Conservation (phyloP, 345 rosid species). For the Acer negundo region DNA sequence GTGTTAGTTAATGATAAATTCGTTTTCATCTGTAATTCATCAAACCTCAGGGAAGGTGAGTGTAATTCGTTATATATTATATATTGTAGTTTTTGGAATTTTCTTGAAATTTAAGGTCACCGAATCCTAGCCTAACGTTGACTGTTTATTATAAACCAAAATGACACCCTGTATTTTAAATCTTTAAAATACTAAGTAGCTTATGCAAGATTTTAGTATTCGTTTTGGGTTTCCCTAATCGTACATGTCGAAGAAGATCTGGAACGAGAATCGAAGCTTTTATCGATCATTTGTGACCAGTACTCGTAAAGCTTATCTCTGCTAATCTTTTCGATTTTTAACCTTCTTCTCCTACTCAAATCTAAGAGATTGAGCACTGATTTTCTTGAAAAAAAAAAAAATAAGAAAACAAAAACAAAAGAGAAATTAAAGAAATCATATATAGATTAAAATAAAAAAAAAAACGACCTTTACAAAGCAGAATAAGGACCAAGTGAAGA, state of each 20-base stretch:
- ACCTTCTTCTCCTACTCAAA: slow-evolving; percentile 76
- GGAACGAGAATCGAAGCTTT: slow-evolving; percentile 96
- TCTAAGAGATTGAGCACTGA: too few relatives aligned
- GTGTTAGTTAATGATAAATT: too few relatives aligned
- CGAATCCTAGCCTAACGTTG: slow-evolving; percentile 61
- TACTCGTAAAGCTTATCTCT: slow-evolving; percentile 84
- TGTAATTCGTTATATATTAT: too few relatives aligned
- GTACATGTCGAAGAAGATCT: slow-evolving; percentile 99
- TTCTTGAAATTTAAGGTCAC: slow-evolving; percentile 49
- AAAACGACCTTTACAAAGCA: too few relatives aligned
- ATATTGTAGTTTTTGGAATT: slow-evolving; percentile 45
- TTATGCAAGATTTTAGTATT: not conserved
- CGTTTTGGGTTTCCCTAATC: slow-evolving; percentile 11
- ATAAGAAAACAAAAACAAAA: too few relatives aligned
- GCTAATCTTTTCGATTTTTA: slow-evolving; percentile 70
- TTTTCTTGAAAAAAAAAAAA: too few relatives aligned
- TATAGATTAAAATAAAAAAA: too few relatives aligned
- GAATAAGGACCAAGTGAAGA: too few relatives aligned
- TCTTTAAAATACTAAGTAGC: not conserved
- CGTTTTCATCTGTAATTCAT: too few relatives aligned
- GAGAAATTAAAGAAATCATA: too few relatives aligned
- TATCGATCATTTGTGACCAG: slow-evolving; percentile 91
- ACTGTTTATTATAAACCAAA: slow-evolving; percentile 32
- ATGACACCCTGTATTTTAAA: slow-evolving; percentile 36
- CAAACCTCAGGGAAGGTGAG: too few relatives aligned